Percentiles rank a stretch among this genome's conserved stretches.
These are phyloP conservation scores for Erysimum cheiranthoides DNA, from an alignment of 345 rosid species.

Conservation along the genomic window DNA sequence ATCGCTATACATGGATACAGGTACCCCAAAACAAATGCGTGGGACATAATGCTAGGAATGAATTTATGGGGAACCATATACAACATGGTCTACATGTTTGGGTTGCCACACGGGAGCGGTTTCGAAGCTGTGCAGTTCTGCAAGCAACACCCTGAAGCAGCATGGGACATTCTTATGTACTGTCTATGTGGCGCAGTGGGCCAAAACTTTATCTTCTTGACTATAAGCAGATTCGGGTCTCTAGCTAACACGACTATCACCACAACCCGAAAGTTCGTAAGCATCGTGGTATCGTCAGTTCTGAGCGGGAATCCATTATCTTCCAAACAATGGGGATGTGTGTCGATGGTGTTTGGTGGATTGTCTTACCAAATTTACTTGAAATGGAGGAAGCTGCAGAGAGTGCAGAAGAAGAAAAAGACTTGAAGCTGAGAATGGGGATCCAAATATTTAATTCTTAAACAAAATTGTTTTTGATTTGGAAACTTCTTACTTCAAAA, in stretches of 20 bases:
- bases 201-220: slow-evolving; percentile 94
- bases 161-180: slow-evolving; percentile 88
- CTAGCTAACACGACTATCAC: slow-evolving; percentile 96
- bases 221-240: slow-evolving; percentile 94
- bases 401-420: slow-evolving; percentile 78
- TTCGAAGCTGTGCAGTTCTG: slow-evolving; percentile 83
- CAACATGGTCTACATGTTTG: slow-evolving; percentile 92
- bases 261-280: slow-evolving; percentile 93
- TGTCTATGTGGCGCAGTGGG: slow-evolving; percentile 98
- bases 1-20: slow-evolving; percentile 23
- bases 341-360: slow-evolving; percentile 92
- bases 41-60: slow-evolving; percentile 99
- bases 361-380: slow-evolving; percentile 94
- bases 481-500: slow-evolving; percentile 6
- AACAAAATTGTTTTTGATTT: slow-evolving; percentile 20
- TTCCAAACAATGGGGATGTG: slow-evolving; percentile 91
- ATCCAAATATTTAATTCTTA: slow-evolving; percentile 14
- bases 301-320: slow-evolving; percentile 94
- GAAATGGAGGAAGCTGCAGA: slow-evolving; percentile 91
- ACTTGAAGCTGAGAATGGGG: slow-evolving; percentile 46
- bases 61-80: slow-evolving; percentile 96
- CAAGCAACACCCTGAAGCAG: slow-evolving; percentile 90
- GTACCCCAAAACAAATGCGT: slow-evolving; percentile 90
- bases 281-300: slow-evolving; percentile 88
- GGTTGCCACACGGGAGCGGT: slow-evolving; percentile 80